Evolutionary conservation across 176 grass and related monocot species (phyloP), one percentile per base, ranked within the genome.

Genomic region (Cenchrus purpureus): DNA sequence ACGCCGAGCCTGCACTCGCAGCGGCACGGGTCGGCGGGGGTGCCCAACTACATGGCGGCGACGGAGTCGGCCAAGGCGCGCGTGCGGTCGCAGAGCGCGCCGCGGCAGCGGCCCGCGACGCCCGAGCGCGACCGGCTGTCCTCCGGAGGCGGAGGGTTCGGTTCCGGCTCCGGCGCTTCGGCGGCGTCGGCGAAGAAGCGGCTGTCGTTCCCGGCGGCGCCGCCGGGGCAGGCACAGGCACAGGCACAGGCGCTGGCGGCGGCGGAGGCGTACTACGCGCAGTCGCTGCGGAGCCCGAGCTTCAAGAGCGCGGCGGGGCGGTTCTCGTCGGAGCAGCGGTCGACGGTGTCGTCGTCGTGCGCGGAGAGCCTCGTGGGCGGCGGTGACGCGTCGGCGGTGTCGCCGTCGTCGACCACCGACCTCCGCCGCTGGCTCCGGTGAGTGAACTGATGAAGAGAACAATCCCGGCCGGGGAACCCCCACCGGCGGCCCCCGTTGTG

Each of bases 21-120:
- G 12, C 73, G 85, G 10, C 72, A 84, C 55, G 6, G 1, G 40
- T 29, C 69, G 10, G 56, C 84, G 12, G 79, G n/a, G 25, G 71
- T 98, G 81, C 96, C 96, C 1, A 98, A 92, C 79, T 98, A 98
- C 91, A 98, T 98, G 96, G 87, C 89, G 12, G 93, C 96, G 56
- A 98, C 96, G 57, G 96, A 95, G 89, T 98, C 96, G 19, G 93
- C 96, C n/a, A 98, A 92, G 87, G 96, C 96, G n/a, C n/a, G 96
- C 0, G 72, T 86, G n/a, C n/a, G 96, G 57, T 94, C 93, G 4
- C 93, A 94, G 70, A n/a, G 96, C 75, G 96, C 96, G 68, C 93
- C 96, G 0, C 66, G 96, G 17, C 96, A 95, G 79, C 87, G 93
- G 0, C 93, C 93, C 0, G 89, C 89, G 8, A 94, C 93, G 10